These are phyloP conservation scores for Stagonosporopsis vannaccii DNA, from an alignment of 2,329 filamentous ascomycete genomes.

Conservation along the genomic window DNA sequence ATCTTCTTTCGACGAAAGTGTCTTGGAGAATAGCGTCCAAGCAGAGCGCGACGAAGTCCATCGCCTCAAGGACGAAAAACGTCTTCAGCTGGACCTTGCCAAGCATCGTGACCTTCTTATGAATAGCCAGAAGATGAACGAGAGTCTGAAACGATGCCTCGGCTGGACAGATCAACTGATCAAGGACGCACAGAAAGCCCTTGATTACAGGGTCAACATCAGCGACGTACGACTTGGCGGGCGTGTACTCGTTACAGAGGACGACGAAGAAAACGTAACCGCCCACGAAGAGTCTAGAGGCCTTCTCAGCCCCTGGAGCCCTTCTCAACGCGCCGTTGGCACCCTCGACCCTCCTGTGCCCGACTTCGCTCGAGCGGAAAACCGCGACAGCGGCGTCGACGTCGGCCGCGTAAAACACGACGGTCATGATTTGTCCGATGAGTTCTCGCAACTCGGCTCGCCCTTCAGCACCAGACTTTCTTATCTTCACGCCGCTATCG, in stretches of 20 bases:
- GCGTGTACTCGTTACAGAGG: conserved; percentile 75
- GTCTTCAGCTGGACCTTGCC: conserved; percentile 82
- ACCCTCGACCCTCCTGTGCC: conserved; percentile 22
- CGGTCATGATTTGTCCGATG: conserved; percentile 18
- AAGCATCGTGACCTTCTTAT: conserved; percentile 89
- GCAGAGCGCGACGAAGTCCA: conserved; percentile 58
- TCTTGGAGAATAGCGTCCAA: conserved; percentile 52
- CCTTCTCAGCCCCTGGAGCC: conserved; percentile 49
- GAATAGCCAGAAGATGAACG: conserved; percentile 94
- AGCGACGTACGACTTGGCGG: conserved; percentile 85
- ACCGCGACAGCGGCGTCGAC: conserved; percentile 50
- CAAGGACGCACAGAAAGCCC: conserved; percentile 83
- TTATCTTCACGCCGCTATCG: conserved; percentile 33
- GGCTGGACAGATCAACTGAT: conserved; percentile 91
- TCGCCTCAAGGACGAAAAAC: conserved; percentile 78
- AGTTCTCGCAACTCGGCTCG: conserved; percentile 35
- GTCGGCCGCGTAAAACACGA: conserved; percentile 40
- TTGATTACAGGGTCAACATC: conserved; percentile 80
- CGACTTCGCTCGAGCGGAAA: conserved; percentile 35
- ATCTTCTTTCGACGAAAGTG: conserved; percentile 61
- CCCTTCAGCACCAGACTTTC: conserved; percentile 38
- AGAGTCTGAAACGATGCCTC: conserved; percentile 88
- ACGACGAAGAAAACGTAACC: conserved; percentile 52
- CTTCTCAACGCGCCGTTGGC: conserved; percentile 31
- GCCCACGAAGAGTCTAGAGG: conserved; percentile 33